Percentiles rank a stretch among this genome's conserved stretches.
These are phyloP conservation scores for Volutella citrinella DNA, from an alignment of 2,329 filamentous ascomycete species.

Conservation along the genomic window DNA sequence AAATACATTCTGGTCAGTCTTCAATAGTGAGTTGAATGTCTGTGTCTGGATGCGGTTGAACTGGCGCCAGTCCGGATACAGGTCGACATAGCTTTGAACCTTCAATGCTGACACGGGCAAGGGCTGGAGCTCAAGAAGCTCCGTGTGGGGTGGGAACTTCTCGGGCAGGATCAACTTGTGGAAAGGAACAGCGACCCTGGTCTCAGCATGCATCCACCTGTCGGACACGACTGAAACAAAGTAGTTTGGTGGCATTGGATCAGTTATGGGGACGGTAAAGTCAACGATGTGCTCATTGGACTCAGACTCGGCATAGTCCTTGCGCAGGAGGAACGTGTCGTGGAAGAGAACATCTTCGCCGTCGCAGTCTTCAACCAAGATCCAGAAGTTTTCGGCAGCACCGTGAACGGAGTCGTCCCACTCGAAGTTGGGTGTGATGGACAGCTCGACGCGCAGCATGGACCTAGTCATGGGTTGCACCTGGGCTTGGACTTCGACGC, in stretches of 20 bases:
- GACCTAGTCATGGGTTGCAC: constrained; percentile 94
- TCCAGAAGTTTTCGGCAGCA: constrained; percentile 90
- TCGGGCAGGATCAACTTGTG: constrained; percentile 92
- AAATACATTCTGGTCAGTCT: constrained; percentile 90
- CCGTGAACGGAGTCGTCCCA: constrained; percentile 94
- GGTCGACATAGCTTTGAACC: constrained; percentile 71
- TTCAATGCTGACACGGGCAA: constrained; percentile 88
- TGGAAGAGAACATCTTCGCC: constrained; percentile 95
- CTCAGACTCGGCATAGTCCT: constrained; percentile 81
- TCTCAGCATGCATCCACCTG: constrained; percentile 98
- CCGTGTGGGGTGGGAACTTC: constrained; percentile 92
- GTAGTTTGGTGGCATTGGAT: constrained; percentile 98
- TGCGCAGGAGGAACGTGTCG: constrained; percentile 88
- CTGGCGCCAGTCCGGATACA: constrained; percentile 80
- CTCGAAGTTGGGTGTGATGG: constrained; percentile 89
- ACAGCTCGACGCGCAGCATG: constrained; percentile 85
- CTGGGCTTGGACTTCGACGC: constrained; percentile 87
- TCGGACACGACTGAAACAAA: constrained; percentile 95
- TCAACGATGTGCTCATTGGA: constrained; percentile 93
- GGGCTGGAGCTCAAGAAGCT: constrained; percentile 86
- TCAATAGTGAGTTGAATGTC: constrained; percentile 90
- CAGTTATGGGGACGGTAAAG: constrained; percentile 92
- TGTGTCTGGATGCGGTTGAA: constrained; percentile 99
- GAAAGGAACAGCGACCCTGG: constrained; percentile 88
- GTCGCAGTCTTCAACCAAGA: constrained; percentile 94